Conservation (phyloP, 2,329 filamentous ascomycete genomes). For the Fusarium armeniacum region DNA sequence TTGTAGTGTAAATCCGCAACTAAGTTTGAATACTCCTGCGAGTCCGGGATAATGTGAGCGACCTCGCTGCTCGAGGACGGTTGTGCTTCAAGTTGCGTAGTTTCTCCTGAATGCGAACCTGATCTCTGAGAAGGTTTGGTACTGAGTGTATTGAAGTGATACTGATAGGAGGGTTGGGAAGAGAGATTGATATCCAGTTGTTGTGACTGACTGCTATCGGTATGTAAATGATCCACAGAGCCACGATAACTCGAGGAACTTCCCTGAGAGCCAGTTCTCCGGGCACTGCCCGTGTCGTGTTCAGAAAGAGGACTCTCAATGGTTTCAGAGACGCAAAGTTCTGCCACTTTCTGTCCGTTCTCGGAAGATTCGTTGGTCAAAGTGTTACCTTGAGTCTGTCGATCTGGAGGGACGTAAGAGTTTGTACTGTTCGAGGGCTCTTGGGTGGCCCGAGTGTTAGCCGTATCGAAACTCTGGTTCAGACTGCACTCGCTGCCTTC, state of each 20-base stretch:
- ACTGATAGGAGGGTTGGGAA: not conserved
- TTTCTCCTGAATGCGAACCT: not conserved
- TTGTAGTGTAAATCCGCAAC: conserved; percentile 16
- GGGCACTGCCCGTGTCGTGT: not conserved
- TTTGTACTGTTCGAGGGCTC: conserved; percentile 2
- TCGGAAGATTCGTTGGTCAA: conserved; percentile 1
- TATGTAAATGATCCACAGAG: not conserved
- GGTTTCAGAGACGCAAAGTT: not conserved
- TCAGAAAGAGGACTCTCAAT: not conserved
- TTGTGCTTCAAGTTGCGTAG: not conserved
- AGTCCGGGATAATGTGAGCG: conserved; percentile 42
- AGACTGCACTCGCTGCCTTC: not conserved
- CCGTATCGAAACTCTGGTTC: conserved; percentile 15
- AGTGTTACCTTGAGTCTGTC: conserved; percentile 11
- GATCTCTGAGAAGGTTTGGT: not conserved
- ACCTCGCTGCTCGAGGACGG: conserved; percentile 14
- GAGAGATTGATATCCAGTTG: not conserved
- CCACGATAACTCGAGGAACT: not conserved
- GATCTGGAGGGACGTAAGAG: not conserved
- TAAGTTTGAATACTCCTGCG: conserved; percentile 36
- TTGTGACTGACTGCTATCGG: not conserved
- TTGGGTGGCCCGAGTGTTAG: conserved; percentile 9
- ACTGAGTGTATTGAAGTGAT: not conserved
- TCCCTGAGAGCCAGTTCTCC: conserved; percentile 1
- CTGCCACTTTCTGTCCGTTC: not conserved